Evolutionary conservation across 1,284 basidiomycete species (phyloP).

Genomic region (Microbotryum saponariae): DNA sequence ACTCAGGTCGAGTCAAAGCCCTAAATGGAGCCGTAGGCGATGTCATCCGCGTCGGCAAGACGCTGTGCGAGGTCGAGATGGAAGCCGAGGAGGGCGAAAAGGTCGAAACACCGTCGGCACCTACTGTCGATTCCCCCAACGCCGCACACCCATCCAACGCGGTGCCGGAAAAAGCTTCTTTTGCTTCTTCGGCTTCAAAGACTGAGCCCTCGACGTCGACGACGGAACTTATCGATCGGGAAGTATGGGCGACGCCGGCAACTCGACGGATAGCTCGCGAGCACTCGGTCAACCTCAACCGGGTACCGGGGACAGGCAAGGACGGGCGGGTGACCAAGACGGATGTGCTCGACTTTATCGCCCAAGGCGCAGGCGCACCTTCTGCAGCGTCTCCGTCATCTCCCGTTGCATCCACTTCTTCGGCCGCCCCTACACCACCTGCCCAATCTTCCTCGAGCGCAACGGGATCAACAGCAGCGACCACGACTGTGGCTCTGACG

Average conservation of each 20-base stretch:
- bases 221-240: constrained; percentile 33
- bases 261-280: constrained; percentile 68
- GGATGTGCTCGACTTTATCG: constrained; percentile 49
- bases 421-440: constrained; percentile 1
- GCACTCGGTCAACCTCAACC: constrained; percentile 51
- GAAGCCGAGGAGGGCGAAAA: constrained; percentile 50
- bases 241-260: constrained; percentile 64
- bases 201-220: constrained; percentile 10
- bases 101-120: constrained; percentile 15
- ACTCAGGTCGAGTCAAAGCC: constrained; percentile 64
- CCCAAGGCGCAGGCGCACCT: neutral
- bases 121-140: constrained; percentile 13
- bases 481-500: constrained; percentile 28
- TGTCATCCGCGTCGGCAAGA: constrained; percentile 75
- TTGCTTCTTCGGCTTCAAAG: neutral
- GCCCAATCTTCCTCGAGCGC: neutral
- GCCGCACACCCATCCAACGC: constrained; percentile 4
- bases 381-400: neutral
- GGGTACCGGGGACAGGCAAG: constrained; percentile 62
- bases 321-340: constrained; percentile 65
- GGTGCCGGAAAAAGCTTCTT: constrained; percentile 20
- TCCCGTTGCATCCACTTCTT: neutral
- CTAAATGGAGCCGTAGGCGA: constrained; percentile 73
- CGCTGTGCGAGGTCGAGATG: constrained; percentile 74
- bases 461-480: neutral